Conservation (phyloP, 306 rosid species). For the Mimosa bimucronata region DNA sequence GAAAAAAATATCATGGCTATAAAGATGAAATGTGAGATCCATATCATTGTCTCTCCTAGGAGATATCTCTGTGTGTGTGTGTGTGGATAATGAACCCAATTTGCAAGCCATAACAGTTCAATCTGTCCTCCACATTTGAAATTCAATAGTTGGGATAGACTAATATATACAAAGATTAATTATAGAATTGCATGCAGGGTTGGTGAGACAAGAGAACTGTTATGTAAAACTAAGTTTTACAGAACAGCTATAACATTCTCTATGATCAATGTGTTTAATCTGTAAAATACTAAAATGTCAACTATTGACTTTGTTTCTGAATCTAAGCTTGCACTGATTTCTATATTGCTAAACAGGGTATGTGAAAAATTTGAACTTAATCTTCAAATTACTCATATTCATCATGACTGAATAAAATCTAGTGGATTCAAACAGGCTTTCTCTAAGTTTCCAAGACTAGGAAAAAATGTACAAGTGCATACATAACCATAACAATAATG, state of each 20-base stretch:
- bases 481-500: neutral
- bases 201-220: neutral
- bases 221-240: neutral
- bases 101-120: constrained; percentile 28
- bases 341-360: neutral
- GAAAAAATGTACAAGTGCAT: neutral
- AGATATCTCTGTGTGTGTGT: too few species aligned
- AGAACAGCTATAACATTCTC: neutral
- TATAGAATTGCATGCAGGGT: neutral
- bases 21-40: too few species aligned
- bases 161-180: constrained; percentile 21
- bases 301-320: neutral
- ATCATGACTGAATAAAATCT: neutral
- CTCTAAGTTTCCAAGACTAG: neutral
- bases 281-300: neutral
- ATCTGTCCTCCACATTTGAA: constrained; percentile 31
- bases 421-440: neutral
- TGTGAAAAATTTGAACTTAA: neutral
- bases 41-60: too few species aligned
- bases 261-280: neutral
- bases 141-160: constrained; percentile 14
- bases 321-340: neutral
- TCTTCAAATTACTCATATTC: neutral
- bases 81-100: constrained; percentile 30
- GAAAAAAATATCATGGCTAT: neutral